Conservation (phyloP, 129 eudicot species). For the Arctium minus region DNA sequence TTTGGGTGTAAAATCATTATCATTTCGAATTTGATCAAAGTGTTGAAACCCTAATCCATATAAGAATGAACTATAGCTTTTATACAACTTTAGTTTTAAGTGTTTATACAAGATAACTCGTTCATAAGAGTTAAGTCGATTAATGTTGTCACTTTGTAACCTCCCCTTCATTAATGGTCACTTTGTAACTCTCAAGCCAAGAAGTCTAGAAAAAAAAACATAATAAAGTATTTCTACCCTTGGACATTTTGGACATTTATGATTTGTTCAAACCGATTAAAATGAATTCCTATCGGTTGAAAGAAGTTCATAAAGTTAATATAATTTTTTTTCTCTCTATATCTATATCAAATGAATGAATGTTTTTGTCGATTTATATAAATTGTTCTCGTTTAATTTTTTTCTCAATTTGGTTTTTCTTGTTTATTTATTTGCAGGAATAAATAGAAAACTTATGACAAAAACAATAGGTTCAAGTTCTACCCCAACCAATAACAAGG, state of each 20-base stretch:
- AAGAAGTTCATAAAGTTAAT: too few relatives aligned
- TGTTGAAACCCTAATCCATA: not conserved
- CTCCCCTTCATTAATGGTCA: too few relatives aligned
- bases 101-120: not conserved
- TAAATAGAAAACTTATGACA: slow-evolving; percentile 46
- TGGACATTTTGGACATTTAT: too few relatives aligned
- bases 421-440: slow-evolving; percentile 44
- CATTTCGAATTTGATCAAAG: not conserved
- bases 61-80: not conserved
- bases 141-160: too few relatives aligned
- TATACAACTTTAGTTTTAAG: not conserved
- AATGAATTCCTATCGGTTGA: too few relatives aligned
- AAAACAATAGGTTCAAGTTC: slow-evolving; percentile 11
- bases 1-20: not conserved
- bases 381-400: not conserved
- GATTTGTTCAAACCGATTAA: too few relatives aligned
- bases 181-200: too few relatives aligned
- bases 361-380: not conserved
- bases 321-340: not conserved
- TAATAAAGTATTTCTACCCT: too few relatives aligned
- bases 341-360: not conserved
- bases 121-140: too few relatives aligned
- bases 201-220: too few relatives aligned
- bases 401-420: not conserved
- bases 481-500: slow-evolving; percentile 36